Conservation (phyloP, 352 stramenopile genomes). For the Phytophthora vignae region DNA sequence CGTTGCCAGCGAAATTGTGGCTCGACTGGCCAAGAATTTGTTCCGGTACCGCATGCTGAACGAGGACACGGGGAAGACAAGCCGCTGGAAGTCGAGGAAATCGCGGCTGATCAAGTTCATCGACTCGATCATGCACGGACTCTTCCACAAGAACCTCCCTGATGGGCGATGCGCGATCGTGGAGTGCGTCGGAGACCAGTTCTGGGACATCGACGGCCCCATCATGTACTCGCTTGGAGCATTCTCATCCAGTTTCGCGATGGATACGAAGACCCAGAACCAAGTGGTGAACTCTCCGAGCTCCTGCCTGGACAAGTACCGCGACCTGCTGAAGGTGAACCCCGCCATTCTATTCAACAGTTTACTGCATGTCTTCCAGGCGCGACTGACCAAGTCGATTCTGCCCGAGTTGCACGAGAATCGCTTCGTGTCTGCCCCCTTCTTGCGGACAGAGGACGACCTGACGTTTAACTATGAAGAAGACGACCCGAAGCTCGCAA, state of each 20-base stretch:
- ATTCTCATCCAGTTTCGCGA: slow-evolving; percentile 63
- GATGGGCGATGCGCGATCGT: slow-evolving; percentile 30
- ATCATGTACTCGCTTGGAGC: slow-evolving; percentile 71
- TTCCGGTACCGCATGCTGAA: slow-evolving; percentile 73
- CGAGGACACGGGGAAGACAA: slow-evolving; percentile 50
- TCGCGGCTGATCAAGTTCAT: slow-evolving; percentile 68
- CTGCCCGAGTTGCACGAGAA: slow-evolving; percentile 67
- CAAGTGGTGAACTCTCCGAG: slow-evolving; percentile 15
- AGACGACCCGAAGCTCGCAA: slow-evolving; percentile 54
- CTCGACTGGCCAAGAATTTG: slow-evolving; percentile 75
- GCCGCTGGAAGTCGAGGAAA: slow-evolving; percentile 67
- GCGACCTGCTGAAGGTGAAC: slow-evolving; percentile 56
- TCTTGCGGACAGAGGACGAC: slow-evolving; percentile 61
- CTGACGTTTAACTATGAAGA: slow-evolving; percentile 64
- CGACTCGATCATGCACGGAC: slow-evolving; percentile 70
- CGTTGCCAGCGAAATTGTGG: slow-evolving; percentile 75
- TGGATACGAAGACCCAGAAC: slow-evolving; percentile 41
- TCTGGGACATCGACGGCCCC: slow-evolving; percentile 76
- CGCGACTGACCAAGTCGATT: slow-evolving; percentile 56
- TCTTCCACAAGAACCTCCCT: slow-evolving; percentile 62
- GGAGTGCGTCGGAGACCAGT: slow-evolving; percentile 67
- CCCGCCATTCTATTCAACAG: slow-evolving; percentile 67
- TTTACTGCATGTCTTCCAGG: slow-evolving; percentile 65
- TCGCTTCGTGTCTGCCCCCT: slow-evolving; percentile 60
- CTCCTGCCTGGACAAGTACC: slow-evolving; percentile 53